phyloP scores from a whole-genome alignment of 1,284 basidiomycete genomes.

The Naganishia sp. region DNA sequence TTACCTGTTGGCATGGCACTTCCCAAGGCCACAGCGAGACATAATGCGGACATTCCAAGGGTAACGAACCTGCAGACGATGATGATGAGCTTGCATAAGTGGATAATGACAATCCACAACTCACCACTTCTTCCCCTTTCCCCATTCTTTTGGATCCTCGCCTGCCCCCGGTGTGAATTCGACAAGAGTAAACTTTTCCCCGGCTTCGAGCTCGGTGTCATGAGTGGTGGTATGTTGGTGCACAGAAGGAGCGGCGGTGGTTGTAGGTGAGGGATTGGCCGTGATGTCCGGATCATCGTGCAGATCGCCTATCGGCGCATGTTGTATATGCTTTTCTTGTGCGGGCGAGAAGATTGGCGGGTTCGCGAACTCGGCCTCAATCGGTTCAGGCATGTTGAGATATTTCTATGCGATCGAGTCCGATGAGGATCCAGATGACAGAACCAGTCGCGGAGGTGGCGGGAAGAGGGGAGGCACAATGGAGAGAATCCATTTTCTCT shows the following conservation, averaged over 20 bases:
- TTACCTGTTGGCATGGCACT: slow-evolving; percentile 56
- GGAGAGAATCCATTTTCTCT: too few species aligned
- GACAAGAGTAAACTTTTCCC: slow-evolving; percentile 37
- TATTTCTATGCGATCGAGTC: not conserved
- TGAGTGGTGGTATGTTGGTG: not conserved
- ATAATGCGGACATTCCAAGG: slow-evolving; percentile 40
- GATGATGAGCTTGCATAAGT: not conserved
- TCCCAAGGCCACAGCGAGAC: slow-evolving; percentile 51
- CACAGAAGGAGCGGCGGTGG: slow-evolving; percentile 18
- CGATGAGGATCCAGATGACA: too few species aligned
- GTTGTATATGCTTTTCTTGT: slow-evolving; percentile 40
- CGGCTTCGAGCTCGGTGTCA: slow-evolving; percentile 6
- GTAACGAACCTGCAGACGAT: slow-evolving; percentile 39
- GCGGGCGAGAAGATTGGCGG: slow-evolving; percentile 43
- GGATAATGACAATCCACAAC: not conserved
- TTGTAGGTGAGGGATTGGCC: slow-evolving; percentile 3
- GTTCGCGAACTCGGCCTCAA: slow-evolving; percentile 45
- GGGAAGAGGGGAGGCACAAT: not conserved
- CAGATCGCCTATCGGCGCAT: slow-evolving; percentile 38
- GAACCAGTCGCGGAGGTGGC: not conserved
- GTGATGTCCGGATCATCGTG: slow-evolving; percentile 16
- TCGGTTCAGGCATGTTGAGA: slow-evolving; percentile 41
- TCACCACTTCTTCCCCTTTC: slow-evolving; percentile 44
- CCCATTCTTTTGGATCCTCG: slow-evolving; percentile 45
- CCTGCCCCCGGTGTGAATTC: slow-evolving; percentile 39